phyloP scores from a whole-genome alignment of 2,329 filamentous ascomycete species.

The Ilyonectria sp. region DNA sequence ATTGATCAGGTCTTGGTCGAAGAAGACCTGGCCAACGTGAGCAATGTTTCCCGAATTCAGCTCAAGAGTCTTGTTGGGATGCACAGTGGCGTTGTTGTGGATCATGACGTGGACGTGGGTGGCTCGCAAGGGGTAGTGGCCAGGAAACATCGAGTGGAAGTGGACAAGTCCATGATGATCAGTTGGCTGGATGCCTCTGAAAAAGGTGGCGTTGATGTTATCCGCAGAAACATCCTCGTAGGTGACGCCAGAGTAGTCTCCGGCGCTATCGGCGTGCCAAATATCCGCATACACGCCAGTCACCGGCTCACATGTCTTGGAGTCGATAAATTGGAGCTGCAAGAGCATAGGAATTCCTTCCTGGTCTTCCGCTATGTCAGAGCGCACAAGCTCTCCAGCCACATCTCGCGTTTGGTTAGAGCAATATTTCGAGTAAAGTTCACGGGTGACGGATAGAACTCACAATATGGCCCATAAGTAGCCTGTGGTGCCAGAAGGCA shows the following conservation, averaged over 20 bases:
- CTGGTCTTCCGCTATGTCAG: slow-evolving; percentile 58
- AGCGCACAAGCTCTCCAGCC: slow-evolving; percentile 51
- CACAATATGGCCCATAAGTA: no score
- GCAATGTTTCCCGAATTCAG: slow-evolving; percentile 58
- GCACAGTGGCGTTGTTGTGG: slow-evolving; percentile 54
- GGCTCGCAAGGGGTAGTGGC: slow-evolving; percentile 61
- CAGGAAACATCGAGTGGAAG: slow-evolving; percentile 61
- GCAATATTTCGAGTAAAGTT: no score
- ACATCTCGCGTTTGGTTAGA: slow-evolving; percentile 41
- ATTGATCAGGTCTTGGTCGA: slow-evolving; percentile 70
- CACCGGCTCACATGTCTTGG: slow-evolving; percentile 60
- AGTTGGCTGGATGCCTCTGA: slow-evolving; percentile 58
- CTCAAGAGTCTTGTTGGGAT: slow-evolving; percentile 54
- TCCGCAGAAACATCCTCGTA: slow-evolving; percentile 53
- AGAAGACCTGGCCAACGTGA: slow-evolving; percentile 75
- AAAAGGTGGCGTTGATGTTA: slow-evolving; percentile 53
- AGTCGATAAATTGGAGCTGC: slow-evolving; percentile 62
- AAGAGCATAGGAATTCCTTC: slow-evolving; percentile 58
- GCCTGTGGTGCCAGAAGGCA: no score
- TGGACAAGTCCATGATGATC: slow-evolving; percentile 59
- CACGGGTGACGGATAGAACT: no score
- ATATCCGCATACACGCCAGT: slow-evolving; percentile 59
- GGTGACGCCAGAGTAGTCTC: slow-evolving; percentile 60
- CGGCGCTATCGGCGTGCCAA: slow-evolving; percentile 59
- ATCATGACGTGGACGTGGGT: slow-evolving; percentile 64